phyloP scores from a whole-genome alignment of 352 stramenopile species.

The Pythium aquatile region DNA sequence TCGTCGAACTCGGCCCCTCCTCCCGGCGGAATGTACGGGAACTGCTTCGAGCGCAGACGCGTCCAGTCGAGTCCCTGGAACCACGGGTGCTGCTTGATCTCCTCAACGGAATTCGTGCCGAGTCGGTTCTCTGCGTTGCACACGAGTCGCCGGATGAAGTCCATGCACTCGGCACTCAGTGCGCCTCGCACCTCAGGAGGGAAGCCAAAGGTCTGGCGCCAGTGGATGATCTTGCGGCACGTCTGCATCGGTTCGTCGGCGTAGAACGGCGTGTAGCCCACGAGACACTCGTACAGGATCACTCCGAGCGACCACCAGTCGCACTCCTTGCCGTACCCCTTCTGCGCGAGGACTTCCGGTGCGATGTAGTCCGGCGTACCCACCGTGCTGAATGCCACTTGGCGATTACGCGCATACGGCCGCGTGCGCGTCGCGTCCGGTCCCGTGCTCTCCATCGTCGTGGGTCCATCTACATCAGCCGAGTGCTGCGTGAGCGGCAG shows the following conservation, averaged over 20 bases:
- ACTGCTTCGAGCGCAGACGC: conserved; percentile 73
- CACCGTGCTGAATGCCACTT: conserved; percentile 97
- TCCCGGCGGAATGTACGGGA: conserved; percentile 86
- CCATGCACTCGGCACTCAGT: conserved; percentile 85
- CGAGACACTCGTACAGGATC: conserved; percentile 99
- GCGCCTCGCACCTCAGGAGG: conserved; percentile 53
- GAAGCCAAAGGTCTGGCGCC: conserved; percentile 84
- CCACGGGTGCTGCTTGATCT: conserved; percentile 98
- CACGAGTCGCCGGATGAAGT: conserved; percentile 93
- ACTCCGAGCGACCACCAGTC: conserved; percentile 99
- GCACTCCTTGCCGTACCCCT: conserved; percentile 89
- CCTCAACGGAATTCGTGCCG: conserved; percentile 90
- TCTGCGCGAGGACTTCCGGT: conserved; percentile 96
- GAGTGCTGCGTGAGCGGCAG: conserved; percentile 78
- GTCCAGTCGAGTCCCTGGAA: conserved; percentile 94
- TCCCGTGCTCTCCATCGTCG: conserved; percentile 19
- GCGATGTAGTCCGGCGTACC: conserved; percentile 99
- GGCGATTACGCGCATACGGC: conserved; percentile 69
- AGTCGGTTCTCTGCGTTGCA: conserved; percentile 93
- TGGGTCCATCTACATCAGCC: conserved; percentile 30
- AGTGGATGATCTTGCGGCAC: conserved; percentile 94
- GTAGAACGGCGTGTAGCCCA: conserved; percentile 99
- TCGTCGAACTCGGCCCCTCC: conserved; percentile 90
- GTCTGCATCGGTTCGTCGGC: conserved; percentile 96
- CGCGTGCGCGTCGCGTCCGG: conserved; percentile 52